Conservation (phyloP, 192 early-diverging fungal species). For the Backusella australiensis region DNA sequence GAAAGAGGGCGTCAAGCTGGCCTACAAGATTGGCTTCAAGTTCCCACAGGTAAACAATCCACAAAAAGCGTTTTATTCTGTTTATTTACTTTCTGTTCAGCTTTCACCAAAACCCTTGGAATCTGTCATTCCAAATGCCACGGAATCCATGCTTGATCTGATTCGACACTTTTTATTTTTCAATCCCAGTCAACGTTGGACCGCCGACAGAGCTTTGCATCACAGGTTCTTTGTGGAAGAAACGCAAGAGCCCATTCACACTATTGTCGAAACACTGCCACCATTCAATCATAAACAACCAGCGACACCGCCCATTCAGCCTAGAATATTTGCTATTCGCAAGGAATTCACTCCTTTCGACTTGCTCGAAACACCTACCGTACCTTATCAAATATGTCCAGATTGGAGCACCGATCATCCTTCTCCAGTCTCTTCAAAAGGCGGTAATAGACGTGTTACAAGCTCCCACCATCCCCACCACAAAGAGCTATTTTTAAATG, state of each 20-base stretch:
- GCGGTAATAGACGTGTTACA: neutral
- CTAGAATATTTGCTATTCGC: neutral
- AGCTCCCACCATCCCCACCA: neutral
- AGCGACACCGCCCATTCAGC: neutral
- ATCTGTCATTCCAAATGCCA: slow-evolving; percentile 61
- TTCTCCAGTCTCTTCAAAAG: neutral
- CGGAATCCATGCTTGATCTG: slow-evolving; percentile 54
- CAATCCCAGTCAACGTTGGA: slow-evolving; percentile 74
- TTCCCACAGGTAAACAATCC: slow-evolving; percentile 46
- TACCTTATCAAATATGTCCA: slow-evolving; percentile 9
- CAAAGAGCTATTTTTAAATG: neutral
- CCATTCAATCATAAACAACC: neutral
- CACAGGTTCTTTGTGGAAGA: slow-evolving; percentile 22
- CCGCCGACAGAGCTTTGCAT: slow-evolving; percentile 64
- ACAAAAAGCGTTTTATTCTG: neutral
- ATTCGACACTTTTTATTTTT: slow-evolving; percentile 75
- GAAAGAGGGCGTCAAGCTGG: slow-evolving; percentile 71
- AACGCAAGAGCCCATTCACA: slow-evolving; percentile 11
- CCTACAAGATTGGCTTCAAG: slow-evolving; percentile 60
- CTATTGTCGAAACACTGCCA: neutral
- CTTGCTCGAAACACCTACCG: neutral
- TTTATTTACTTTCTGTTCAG: neutral
- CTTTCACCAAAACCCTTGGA: slow-evolving; percentile 48
- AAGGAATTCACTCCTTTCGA: slow-evolving; percentile 2
- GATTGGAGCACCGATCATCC: slow-evolving; percentile 3